Evolutionary conservation across 169 alveolate species (phyloP), one percentile per base, ranked within the genome.

Genomic region (Toxoplasma gondii): DNA sequence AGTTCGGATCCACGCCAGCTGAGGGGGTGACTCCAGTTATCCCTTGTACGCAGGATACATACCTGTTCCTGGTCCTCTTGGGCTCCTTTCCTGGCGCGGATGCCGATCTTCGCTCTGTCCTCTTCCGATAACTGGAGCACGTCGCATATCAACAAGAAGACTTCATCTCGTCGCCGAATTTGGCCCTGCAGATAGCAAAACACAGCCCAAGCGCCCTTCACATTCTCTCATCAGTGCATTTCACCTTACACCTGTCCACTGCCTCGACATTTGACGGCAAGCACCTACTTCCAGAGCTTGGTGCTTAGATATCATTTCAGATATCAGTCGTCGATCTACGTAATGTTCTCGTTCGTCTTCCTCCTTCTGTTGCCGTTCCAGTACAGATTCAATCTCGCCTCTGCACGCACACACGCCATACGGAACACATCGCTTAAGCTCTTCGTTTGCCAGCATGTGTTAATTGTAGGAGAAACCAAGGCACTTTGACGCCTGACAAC

Each of bases 281-380:
- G 58, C 74, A 64, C 74, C 74, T 84, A 91, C 94, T 45, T 74
- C 82, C 88, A 78, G 36, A 36, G 64, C 90, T 45, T 91, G 94
- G 81, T 91, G 88, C 49, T 91, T 91, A 81, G 94, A 44, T n/a
- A 91, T 91, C 94, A 91, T 91, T 44, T 91, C 87, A 4, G 94
- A 83, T 27, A 91, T 38, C 22, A 91, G 70, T 78, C 94, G 31
- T 41, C 82, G 64, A 53, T 91, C 94, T 49, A 91, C 90, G 39
- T 69, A 91, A 29, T 74, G 49, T 38, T 91, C 94, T 38, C 82
- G 94, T 17, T 91, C 94, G 36, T 91, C 94, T 29, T 69, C 90
- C 54, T 91, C 88, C 83, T 83, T 84, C 34, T 91, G 94, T 44
- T 69, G 90, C 82, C 83, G 82, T n/a, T 91, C 88, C 90, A 91